phyloP scores from a whole-genome alignment of 768 basidiomycete species.

The Porphyrellus cyaneotinctus region DNA sequence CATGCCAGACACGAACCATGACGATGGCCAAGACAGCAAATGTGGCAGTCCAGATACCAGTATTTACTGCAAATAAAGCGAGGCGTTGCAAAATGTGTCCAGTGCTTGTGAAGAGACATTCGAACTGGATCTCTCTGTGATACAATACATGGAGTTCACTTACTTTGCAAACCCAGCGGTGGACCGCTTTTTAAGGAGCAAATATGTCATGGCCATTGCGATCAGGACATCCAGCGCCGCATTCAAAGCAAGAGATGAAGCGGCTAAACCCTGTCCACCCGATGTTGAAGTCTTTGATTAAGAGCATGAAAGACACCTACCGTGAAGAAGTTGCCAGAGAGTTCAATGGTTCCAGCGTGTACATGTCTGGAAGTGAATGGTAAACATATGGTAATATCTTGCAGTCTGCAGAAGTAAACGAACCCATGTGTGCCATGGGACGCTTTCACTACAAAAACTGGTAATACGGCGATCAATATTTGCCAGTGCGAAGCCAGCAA shows the following conservation, averaged over 20 bases:
- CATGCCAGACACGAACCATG: not conserved
- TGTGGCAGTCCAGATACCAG: not conserved
- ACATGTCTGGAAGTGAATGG: no score
- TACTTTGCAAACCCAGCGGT: not conserved
- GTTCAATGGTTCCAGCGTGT: no score
- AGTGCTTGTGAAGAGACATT: not conserved
- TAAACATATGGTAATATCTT: no score
- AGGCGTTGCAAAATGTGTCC: not conserved
- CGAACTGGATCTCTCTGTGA: no score
- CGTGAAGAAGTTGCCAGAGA: no score
- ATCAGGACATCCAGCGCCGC: conserved; percentile 7
- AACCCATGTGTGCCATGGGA: conserved; percentile 8
- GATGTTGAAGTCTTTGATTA: no score
- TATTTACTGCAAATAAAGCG: not conserved
- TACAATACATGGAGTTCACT: no score
- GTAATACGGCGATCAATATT: not conserved
- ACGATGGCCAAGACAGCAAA: not conserved
- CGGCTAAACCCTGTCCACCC: no score
- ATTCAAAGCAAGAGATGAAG: not conserved
- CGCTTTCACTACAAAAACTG: conserved; percentile 1
- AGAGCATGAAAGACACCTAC: no score
- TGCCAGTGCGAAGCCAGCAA: not conserved
- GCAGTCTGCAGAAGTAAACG: not conserved
- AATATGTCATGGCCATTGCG: conserved; percentile 6
- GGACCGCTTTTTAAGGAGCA: conserved; percentile 3